Percentiles rank a stretch among this genome's conserved stretches.
These are phyloP conservation scores for Cubamyces lactineus DNA, from an alignment of 768 basidiomycete species.

Conservation along the genomic window DNA sequence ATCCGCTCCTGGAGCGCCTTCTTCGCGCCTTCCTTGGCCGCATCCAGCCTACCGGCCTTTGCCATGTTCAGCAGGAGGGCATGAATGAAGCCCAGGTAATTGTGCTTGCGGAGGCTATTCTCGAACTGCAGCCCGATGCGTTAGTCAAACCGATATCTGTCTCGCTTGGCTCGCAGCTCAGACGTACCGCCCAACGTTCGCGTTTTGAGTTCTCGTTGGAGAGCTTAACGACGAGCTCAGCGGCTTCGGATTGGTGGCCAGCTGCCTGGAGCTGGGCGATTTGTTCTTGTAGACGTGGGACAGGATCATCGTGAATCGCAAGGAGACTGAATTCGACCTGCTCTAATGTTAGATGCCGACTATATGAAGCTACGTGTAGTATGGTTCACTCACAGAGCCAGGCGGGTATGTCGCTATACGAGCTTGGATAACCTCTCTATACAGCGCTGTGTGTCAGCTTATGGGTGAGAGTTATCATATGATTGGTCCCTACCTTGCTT, in stretches of 20 bases:
- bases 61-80: conserved; percentile 74
- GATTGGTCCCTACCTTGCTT: conserved; percentile 62
- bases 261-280: conserved; percentile 51
- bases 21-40: conserved; percentile 51
- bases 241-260: conserved; percentile 39
- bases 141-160: conserved; percentile 6
- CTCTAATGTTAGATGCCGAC: background rate
- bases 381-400: conserved; percentile 69
- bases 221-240: conserved; percentile 58
- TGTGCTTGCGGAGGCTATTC: conserved; percentile 85
- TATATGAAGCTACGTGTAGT: background rate
- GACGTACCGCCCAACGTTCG: conserved; percentile 79
- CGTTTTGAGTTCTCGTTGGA: conserved; percentile 74
- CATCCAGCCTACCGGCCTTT: conserved; percentile 63
- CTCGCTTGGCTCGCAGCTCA: conserved; percentile 4
- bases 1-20: conserved; percentile 47
- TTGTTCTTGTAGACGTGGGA: conserved; percentile 67
- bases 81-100: conserved; percentile 82
- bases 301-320: conserved; percentile 80
- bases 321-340: conserved; percentile 93
- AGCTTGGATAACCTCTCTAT: conserved; percentile 79
- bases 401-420: conserved; percentile 90
- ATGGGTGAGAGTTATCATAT: conserved; percentile 15
- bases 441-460: background rate
- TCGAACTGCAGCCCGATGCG: conserved; percentile 60